Evolutionary conservation across 1,139 yeast species (phyloP).

Genomic region (Geotrichum cucujoidarum): DNA sequence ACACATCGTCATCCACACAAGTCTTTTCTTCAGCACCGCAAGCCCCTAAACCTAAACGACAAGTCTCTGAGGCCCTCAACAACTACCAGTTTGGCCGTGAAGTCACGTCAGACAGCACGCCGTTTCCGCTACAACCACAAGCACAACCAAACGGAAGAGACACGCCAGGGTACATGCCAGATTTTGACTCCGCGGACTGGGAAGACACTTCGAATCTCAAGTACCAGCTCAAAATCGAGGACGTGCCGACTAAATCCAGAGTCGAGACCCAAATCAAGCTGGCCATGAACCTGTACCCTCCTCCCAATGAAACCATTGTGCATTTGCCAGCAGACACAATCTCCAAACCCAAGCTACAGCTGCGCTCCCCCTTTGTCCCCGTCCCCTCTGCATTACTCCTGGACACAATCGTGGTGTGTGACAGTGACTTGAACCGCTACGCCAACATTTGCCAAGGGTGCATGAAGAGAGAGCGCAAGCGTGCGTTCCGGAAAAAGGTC

Average conservation of each 20-base stretch:
- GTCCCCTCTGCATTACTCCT: constrained; percentile 29
- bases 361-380: constrained; percentile 40
- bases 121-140: not conserved
- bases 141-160: constrained; percentile 9
- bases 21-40: not conserved
- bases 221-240: constrained; percentile 51
- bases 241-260: constrained; percentile 70
- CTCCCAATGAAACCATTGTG: constrained; percentile 62
- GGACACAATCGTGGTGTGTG: constrained; percentile 38
- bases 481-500: constrained; percentile 72
- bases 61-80: constrained; percentile 12
- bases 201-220: constrained; percentile 42
- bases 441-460: constrained; percentile 81
- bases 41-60: not conserved
- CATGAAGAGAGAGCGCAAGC: constrained; percentile 79
- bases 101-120: constrained; percentile 8
- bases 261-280: constrained; percentile 90
- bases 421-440: constrained; percentile 39
- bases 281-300: constrained; percentile 59
- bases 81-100: constrained; percentile 18
- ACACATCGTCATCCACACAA: not conserved
- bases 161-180: constrained; percentile 32
- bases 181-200: constrained; percentile 33
- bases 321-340: constrained; percentile 81
- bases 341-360: constrained; percentile 71